These are phyloP conservation scores for Stachybotrys chlorohalonatus DNA, from an alignment of 2,329 filamentous ascomycete genomes.

Conservation along the genomic window DNA sequence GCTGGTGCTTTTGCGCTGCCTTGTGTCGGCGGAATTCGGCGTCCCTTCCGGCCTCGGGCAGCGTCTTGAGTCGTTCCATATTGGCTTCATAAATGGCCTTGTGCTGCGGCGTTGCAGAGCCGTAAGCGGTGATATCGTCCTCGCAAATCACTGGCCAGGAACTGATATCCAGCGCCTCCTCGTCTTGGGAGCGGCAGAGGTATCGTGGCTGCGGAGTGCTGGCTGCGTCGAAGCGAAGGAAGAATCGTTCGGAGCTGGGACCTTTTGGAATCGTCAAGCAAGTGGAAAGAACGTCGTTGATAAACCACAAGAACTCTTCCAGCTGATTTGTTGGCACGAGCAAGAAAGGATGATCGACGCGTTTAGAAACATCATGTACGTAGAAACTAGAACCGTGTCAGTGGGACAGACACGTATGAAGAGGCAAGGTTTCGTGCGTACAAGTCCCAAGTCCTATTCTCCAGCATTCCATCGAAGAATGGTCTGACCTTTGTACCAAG, in stretches of 20 bases:
- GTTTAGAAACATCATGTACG: conserved; percentile 41
- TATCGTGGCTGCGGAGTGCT: conserved; percentile 58
- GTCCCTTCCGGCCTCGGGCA: conserved; percentile 21
- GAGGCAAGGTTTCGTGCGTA: conserved; percentile 31
- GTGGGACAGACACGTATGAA: background rate
- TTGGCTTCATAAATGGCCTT: conserved; percentile 10
- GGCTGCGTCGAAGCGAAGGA: conserved; percentile 50
- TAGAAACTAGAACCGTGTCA: conserved; percentile 47
- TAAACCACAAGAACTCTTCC: conserved; percentile 49
- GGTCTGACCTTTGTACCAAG: conserved; percentile 23
- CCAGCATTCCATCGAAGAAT: conserved; percentile 52
- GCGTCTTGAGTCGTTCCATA: conserved; percentile 18
- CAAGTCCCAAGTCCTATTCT: conserved; percentile 64
- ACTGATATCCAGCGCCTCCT: conserved; percentile 21
- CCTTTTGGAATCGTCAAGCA: conserved; percentile 49
- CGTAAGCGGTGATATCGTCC: conserved; percentile 22
- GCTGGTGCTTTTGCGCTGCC: conserved; percentile 39
- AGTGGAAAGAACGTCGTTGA: conserved; percentile 51
- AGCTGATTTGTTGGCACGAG: conserved; percentile 63
- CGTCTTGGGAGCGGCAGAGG: conserved; percentile 46
- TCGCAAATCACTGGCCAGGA: conserved; percentile 24
- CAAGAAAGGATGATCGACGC: conserved; percentile 45
- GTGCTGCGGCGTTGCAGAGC: conserved; percentile 9
- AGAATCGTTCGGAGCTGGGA: conserved; percentile 43
- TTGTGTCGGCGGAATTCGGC: conserved; percentile 23